Percentiles rank a stretch among this genome's conserved stretches.
Evolutionary conservation across 139 green algal species (phyloP).

Genomic region (Chlorokybus atmophyticus): DNA sequence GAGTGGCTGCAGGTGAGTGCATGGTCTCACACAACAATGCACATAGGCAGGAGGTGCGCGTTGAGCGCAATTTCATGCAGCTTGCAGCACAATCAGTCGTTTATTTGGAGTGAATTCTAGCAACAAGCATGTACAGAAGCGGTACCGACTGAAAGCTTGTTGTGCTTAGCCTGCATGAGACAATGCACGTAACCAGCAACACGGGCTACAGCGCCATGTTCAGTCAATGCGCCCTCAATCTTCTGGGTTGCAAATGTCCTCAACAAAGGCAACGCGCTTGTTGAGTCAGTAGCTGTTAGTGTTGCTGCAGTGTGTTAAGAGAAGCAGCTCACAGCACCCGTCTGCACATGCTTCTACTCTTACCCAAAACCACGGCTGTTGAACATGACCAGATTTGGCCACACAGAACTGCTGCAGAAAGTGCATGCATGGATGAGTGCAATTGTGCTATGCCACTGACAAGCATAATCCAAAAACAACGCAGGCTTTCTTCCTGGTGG

Average conservation of each 20-base stretch:
- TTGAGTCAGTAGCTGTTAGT: background rate
- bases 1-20: conserved; percentile 46
- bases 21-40: background rate
- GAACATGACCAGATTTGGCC: background rate
- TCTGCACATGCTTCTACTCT: conserved; percentile 22
- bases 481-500: conserved; percentile 96
- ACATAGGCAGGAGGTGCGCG: background rate
- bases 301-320: too few relatives aligned
- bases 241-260: too few relatives aligned
- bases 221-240: too few relatives aligned
- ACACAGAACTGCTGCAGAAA: conserved; percentile 1
- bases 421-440: too few relatives aligned
- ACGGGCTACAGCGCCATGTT: too few relatives aligned
- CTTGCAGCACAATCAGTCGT: background rate
- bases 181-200: too few relatives aligned
- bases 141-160: background rate
- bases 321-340: too few relatives aligned
- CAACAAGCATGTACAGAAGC: background rate
- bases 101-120: background rate
- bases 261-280: too few relatives aligned
- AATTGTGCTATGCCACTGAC: conserved; percentile 3
- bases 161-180: background rate
- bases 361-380: background rate
- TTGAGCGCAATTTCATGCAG: background rate
- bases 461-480: background rate